Percentiles rank a stretch among this genome's conserved stretches.
These are phyloP conservation scores for Dioszegia hungarica DNA, from an alignment of 768 basidiomycete species.

Conservation along the genomic window DNA sequence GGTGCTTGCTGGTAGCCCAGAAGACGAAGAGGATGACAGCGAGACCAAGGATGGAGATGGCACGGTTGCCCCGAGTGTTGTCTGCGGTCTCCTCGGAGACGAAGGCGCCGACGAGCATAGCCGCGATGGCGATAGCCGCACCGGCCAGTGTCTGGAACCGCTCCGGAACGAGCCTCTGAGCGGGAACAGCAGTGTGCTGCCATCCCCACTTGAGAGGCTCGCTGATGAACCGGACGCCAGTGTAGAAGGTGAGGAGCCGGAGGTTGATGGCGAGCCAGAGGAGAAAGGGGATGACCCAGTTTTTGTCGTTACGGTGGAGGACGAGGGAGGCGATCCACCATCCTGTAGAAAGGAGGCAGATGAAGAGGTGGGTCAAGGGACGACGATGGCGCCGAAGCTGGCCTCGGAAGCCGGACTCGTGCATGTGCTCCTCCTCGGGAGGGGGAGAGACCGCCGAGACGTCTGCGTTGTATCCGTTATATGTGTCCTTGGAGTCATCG, in stretches of 20 bases:
- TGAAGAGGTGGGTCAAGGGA: constrained; percentile 8
- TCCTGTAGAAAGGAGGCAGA: constrained; percentile 12
- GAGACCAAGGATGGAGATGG: constrained; percentile 20
- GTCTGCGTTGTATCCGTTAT: not conserved
- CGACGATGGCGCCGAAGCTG: constrained; percentile 1
- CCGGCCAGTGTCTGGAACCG: constrained; percentile 9
- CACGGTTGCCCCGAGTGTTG: constrained; percentile 17
- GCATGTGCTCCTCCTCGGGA: not conserved
- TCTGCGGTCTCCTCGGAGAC: constrained; percentile 14
- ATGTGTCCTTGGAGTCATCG: not conserved
- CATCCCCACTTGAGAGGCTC: constrained; percentile 4
- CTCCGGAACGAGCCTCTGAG: not conserved
- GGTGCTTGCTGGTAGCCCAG: constrained; percentile 15
- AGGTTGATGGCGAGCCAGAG: constrained; percentile 16
- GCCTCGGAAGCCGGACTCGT: not conserved
- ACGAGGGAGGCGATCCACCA: constrained; percentile 21
- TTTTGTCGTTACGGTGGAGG: constrained; percentile 8
- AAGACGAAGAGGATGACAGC: constrained; percentile 22
- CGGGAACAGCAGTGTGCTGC: not conserved
- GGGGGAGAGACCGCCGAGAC: not conserved
- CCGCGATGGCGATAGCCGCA: constrained; percentile 14
- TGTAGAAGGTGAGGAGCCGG: constrained; percentile 13
- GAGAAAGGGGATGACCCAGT: constrained; percentile 19
- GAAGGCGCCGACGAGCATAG: constrained; percentile 11
- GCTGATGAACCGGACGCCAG: not conserved